Conservation (phyloP, 1,139 yeast genomes). For the Taphrina communis region DNA sequence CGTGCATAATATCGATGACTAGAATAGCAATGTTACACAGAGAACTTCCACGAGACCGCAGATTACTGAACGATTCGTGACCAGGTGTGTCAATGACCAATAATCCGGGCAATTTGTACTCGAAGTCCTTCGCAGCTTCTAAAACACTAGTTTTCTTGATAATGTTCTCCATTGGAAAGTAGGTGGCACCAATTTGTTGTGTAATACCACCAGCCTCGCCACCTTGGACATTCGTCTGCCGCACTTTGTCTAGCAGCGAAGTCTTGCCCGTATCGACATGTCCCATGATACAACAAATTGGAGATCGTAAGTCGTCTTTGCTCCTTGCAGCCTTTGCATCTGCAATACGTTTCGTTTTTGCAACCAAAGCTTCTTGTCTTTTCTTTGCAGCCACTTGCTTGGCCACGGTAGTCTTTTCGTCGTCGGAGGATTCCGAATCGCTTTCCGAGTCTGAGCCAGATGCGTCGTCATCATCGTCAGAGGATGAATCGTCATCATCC, state of each 20-base stretch:
- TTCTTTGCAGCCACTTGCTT: conserved; percentile 44
- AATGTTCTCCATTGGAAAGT: conserved; percentile 95
- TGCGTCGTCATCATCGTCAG: neutral
- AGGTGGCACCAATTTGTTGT: conserved; percentile 99
- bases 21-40: conserved; percentile 98
- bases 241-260: conserved; percentile 89
- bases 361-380: conserved; percentile 44
- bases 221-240: conserved; percentile 99
- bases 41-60: conserved; percentile 98
- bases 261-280: conserved; percentile 99
- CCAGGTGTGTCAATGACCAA: conserved; percentile 98
- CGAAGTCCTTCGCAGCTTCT: conserved; percentile 80
- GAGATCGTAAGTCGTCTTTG: conserved; percentile 77
- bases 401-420: conserved; percentile 47
- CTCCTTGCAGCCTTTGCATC: conserved; percentile 54
- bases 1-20: conserved; percentile 99
- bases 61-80: conserved; percentile 97
- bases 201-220: conserved; percentile 99
- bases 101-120: conserved; percentile 93
- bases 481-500: conserved; percentile 48
- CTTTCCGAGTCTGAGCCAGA: conserved; percentile 43
- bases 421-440: conserved; percentile 43
- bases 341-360: conserved; percentile 50
- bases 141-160: conserved; percentile 88
- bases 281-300: conserved; percentile 98